A percentile compares a stretch with the other conserved stretches of the same genome.
These are phyloP conservation scores for Lophiotrema nucula DNA, from an alignment of 495 filamentous ascomycete genomes.

Conservation along the genomic window DNA sequence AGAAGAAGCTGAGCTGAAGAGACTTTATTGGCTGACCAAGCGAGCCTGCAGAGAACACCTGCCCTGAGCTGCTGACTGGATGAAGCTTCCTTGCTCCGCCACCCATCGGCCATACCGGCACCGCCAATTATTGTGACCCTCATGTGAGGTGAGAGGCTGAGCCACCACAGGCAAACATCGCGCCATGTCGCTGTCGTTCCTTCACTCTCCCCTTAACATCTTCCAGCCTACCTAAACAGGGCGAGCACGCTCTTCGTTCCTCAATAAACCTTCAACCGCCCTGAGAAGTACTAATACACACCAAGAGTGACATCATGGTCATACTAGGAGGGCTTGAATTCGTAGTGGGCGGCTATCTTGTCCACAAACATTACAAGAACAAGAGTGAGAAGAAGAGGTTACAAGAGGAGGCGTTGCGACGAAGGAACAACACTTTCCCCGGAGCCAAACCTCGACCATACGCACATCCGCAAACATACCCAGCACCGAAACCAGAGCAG, in stretches of 20 bases:
- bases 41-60: too few relatives aligned
- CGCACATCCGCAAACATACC: conserved; percentile 2
- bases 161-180: conserved; percentile 1
- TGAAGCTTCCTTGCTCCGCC: too few relatives aligned
- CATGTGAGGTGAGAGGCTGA: too few relatives aligned
- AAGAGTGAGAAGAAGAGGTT: conserved; percentile 24
- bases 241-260: background rate
- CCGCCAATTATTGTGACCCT: too few relatives aligned
- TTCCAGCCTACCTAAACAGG: background rate
- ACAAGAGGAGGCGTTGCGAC: conserved; percentile 12
- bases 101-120: too few relatives aligned
- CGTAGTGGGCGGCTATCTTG: conserved; percentile 22
- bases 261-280: background rate
- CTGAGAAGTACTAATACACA: too few relatives aligned
- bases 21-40: too few relatives aligned
- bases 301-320: conserved; percentile 25
- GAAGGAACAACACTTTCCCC: conserved; percentile 20
- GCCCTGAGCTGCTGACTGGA: too few relatives aligned
- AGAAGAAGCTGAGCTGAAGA: too few relatives aligned
- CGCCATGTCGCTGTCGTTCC: background rate
- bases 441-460: conserved; percentile 17
- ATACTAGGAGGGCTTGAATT: conserved; percentile 26
- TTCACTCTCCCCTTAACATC: conserved; percentile 1
- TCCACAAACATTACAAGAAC: conserved; percentile 28
- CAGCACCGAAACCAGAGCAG: background rate